phyloP scores from a whole-genome alignment of 164 flowering plant species.

The Cinnamomum chago region DNA sequence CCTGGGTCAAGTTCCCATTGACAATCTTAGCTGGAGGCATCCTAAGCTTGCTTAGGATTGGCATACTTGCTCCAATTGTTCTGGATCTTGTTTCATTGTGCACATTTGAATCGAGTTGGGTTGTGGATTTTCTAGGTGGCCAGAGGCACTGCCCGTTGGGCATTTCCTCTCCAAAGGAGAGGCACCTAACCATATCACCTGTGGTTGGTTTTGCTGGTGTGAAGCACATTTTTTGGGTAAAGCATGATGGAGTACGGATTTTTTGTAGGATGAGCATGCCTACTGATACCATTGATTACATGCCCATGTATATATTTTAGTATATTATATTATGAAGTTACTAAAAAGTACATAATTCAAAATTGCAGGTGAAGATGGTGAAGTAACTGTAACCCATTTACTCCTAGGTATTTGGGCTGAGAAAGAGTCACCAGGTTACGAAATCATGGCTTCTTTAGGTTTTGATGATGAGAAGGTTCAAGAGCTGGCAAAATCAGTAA shows the following conservation, averaged over 20 bases:
- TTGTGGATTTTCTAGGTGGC: neutral
- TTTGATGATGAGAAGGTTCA: constrained; percentile 65
- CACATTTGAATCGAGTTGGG: neutral
- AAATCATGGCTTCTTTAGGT: constrained; percentile 62
- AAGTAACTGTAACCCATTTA: constrained; percentile 53
- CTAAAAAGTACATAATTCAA: neutral
- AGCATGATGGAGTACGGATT: neutral
- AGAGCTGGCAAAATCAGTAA: constrained; percentile 48
- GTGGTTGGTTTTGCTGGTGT: neutral
- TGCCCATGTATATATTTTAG: neutral
- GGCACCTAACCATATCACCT: too few species aligned
- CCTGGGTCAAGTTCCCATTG: too few species aligned
- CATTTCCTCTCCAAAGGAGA: too few species aligned
- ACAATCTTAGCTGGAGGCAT: too few species aligned
- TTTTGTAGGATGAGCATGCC: too few species aligned
- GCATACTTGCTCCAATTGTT: neutral
- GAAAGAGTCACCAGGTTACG: constrained; percentile 67
- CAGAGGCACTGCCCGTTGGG: too few species aligned
- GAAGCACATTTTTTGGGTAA: neutral
- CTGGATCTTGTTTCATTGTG: neutral
- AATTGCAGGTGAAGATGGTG: constrained; percentile 58
- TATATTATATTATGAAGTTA: neutral
- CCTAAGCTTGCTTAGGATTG: neutral
- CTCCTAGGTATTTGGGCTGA: constrained; percentile 81
- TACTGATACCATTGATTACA: too few species aligned